Base-by-base conservation (phyloP, 495 filamentous ascomycete genomes). In the Cladorrhinum samala region DNA sequence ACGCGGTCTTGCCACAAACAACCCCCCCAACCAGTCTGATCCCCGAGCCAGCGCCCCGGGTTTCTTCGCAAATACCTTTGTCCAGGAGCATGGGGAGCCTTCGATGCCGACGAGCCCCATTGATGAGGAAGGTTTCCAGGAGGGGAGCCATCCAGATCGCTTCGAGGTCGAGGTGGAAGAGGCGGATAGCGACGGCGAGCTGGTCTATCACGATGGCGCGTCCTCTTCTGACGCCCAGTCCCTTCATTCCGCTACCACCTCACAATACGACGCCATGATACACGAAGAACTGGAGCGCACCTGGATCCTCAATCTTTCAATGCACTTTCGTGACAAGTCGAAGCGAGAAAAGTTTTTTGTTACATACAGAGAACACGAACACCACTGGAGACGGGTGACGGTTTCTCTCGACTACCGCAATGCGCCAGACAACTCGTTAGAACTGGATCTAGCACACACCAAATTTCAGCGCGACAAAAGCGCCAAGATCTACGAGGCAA, bases 271-370 rank as follows among this genome's bases (percentile, higher is more conserved):
- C 25, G 76, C 79, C 51, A 76, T 80, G 55, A 74, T 95, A 52
- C 83, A 82, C 51, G 81, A 85, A 55, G 93, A 97, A 70, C 75
- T 96, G 56, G 91, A 96, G 58, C 77, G 77, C 52, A 84, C 82
- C 66, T 98, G 93, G 93, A 96, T 97, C 52, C 76, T 98, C 55
- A 98, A 98, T 61, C 77, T 98, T 51, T 96, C 91, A 71, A 97
- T 98, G 93, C 90, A 95, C 72, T 97, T 96, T 65, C 85, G 92
- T 46, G 93, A 98, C 69, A 85, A 87, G 56, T 95, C 93, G 9
- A 89, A 87, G 49, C 83, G 94, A 37, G 93, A 97, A 69, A 97
- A 98, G 68, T 97, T 98, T 74, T 98, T 98, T 70, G 85, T 98
- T 50, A 97, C 93, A 9, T 97, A 88, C 67, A 88, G 90, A 45